A percentile compares a stretch with the other conserved stretches of the same genome.
Conservation (phyloP, 306 rosid genomes). For the Potentilla sterilis region DNA sequence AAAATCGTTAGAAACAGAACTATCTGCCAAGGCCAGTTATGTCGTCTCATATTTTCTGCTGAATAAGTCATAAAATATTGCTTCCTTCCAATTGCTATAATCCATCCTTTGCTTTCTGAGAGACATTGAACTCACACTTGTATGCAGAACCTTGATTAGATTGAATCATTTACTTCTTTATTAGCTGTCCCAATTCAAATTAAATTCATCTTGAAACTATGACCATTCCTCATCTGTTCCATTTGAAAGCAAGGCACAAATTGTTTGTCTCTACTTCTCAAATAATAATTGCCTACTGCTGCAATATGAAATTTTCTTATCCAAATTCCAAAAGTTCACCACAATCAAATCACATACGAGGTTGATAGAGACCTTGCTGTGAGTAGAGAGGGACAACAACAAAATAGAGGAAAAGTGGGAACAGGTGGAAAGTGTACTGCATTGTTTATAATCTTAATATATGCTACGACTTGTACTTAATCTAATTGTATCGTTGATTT, state of each 20-base stretch:
- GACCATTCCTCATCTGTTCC: neutral
- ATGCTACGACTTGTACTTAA: neutral
- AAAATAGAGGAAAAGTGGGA: neutral
- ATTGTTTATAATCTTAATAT: neutral
- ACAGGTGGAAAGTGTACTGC: neutral
- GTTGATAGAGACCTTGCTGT: neutral
- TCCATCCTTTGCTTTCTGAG: neutral
- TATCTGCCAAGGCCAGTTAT: neutral
- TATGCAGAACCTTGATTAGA: neutral
- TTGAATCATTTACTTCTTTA: neutral
- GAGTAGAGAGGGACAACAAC: neutral
- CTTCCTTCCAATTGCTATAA: neutral
- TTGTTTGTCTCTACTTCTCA: neutral
- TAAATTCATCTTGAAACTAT: neutral
- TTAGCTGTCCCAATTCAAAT: slow-evolving; percentile 2
- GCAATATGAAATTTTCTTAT: neutral
- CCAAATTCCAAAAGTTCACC: neutral
- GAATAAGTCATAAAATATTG: neutral
- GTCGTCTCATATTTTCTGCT: neutral
- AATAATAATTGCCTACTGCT: neutral
- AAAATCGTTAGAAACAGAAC: neutral
- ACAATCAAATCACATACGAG: neutral
- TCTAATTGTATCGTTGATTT: neutral
- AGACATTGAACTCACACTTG: neutral
- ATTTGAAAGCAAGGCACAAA: neutral